These are phyloP conservation scores for Obelidium mucronatum DNA, from an alignment of 192 early-diverging fungal genomes.

Conservation along the genomic window DNA sequence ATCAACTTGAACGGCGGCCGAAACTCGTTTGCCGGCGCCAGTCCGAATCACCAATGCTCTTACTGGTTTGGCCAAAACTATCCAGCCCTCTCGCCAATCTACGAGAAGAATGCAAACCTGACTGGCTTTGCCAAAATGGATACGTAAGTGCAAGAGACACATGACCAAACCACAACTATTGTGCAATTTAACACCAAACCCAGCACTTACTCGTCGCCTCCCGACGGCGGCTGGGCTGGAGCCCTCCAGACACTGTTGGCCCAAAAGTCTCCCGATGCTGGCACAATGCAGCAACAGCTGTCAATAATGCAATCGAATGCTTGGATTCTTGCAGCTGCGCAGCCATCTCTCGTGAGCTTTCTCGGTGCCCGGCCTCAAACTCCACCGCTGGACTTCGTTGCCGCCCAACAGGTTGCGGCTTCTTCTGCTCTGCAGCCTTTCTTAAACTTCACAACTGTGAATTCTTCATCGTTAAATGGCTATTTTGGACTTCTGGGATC, in stretches of 20 bases:
- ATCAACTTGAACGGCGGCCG: neutral
- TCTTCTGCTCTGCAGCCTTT: neutral
- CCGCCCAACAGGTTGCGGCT: neutral
- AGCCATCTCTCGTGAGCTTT: neutral
- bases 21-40: neutral
- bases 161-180: neutral
- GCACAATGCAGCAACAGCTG: neutral
- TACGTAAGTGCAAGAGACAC: neutral
- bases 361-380: conserved; percentile 13
- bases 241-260: neutral
- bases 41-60: conserved; percentile 37
- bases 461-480: neutral
- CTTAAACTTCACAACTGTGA: neutral
- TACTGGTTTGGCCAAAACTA: conserved; percentile 56
- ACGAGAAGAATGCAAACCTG: conserved; percentile 24
- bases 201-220: conserved; percentile 36
- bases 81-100: conserved; percentile 22
- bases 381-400: neutral
- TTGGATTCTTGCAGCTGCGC: conserved; percentile 5
- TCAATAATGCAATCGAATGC: neutral
- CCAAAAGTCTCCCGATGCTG: neutral
- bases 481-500: conserved; percentile 20
- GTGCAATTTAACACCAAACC: neutral
- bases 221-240: conserved; percentile 29
- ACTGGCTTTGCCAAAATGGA: conserved; percentile 23